Base-by-base conservation (phyloP, 306 rosid genomes). In the Lithocarpus polystachyus region DNA sequence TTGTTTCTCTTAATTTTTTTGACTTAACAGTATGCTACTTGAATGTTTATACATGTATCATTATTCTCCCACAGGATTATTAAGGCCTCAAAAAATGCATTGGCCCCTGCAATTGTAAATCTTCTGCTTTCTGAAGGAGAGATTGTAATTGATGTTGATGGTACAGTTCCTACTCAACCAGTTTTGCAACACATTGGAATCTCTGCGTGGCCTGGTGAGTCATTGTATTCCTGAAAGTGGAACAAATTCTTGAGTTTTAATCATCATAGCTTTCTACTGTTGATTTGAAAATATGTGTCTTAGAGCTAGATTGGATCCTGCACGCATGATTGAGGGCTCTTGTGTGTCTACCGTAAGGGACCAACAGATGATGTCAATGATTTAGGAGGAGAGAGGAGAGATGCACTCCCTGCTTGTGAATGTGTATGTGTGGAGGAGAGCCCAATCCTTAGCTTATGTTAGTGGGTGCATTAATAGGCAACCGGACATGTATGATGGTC, bases 181-280 rank as follows among this genome's bases (percentile, higher is more conserved):
- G 94, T 93, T 86, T 91, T 95, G 79, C 95, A 95, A 76, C 98
- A 93, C 86, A 82, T 93, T 84, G 99, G 98, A 75, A 90, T 91
- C 37, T 80, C 96, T 77, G 86, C 97, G 3, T 95, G 99, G 98
- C 98, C 98, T 82, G 99, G 96, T 93, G 68, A 88, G 92, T 81
- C 40, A 57, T 84, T 81, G 53, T 69, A 20, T 55, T 75, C 29
- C 55, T 68, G 76, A 45, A 62, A 78, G 28, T 76, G 14, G 52
- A 56, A 62, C 62, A 18, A 60, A 65, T 56, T 33, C 52, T 45
- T 26, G 14, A 6, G 14, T 24, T 59, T 80, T 52, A 40, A 68
- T 54, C 33, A 54, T 23, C 14, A 31, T 56, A 29, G 37, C 43
- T 65, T 9, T 67, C 26, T 48, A 35, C 61, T n/a, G 35, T 62